phyloP scores from a whole-genome alignment of 345 rosid genomes.

The Mangifera indica region DNA sequence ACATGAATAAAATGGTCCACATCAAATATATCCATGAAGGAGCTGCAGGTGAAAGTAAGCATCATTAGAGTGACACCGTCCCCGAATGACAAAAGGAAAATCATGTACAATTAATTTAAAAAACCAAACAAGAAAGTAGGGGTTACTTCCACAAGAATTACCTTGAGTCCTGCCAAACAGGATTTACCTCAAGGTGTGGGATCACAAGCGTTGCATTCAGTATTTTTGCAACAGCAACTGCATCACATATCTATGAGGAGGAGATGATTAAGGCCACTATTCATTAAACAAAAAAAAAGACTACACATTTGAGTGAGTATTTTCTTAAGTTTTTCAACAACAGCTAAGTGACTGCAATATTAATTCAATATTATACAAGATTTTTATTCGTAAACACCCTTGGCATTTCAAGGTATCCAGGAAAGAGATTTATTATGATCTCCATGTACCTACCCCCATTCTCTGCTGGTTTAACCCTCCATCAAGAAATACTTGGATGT shows the following conservation, averaged over 20 bases:
- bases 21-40: conserved; percentile 83
- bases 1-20: conserved; percentile 75
- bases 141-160: conserved; percentile 26
- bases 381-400: conserved; percentile 7
- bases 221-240: conserved; percentile 94
- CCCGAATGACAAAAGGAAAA: conserved; percentile 5
- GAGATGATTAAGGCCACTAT: conserved; percentile 9
- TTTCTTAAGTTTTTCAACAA: background rate
- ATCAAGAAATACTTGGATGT: conserved; percentile 88
- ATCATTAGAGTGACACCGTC: conserved; percentile 13
- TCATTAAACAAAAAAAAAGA: background rate
- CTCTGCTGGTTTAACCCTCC: conserved; percentile 98
- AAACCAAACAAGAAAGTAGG: background rate
- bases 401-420: background rate
- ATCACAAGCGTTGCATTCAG: conserved; percentile 89
- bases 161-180: conserved; percentile 99
- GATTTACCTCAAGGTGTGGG: conserved; percentile 84
- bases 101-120: background rate
- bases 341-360: background rate
- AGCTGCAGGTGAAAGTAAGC: conserved; percentile 48
- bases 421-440: background rate
- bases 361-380: conserved; percentile 3
- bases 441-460: conserved; percentile 71
- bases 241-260: conserved; percentile 71
- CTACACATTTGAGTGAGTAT: background rate